These are phyloP conservation scores for Meyerozyma guilliermondii DNA, from an alignment of 1,139 yeast genomes.

Conservation along the genomic window DNA sequence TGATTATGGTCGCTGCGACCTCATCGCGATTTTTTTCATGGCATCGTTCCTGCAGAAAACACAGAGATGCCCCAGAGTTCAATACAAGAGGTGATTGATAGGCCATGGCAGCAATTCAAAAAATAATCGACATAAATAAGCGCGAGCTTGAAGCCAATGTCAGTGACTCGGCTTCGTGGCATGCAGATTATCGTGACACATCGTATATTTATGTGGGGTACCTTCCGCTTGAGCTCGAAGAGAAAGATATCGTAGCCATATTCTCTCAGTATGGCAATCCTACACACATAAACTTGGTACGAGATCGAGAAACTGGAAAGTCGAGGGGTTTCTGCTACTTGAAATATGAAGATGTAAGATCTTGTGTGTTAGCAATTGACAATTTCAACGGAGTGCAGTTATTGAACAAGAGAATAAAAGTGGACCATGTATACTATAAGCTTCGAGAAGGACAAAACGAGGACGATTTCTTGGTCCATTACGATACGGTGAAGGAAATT, in stretches of 20 bases:
- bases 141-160: constrained; percentile 63
- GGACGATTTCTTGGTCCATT: constrained; percentile 34
- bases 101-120: constrained; percentile 39
- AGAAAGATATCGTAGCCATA: constrained; percentile 68
- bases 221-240: constrained; percentile 59
- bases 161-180: constrained; percentile 76
- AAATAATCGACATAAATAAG: constrained; percentile 59
- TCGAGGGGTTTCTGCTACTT: constrained; percentile 78
- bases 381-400: constrained; percentile 72
- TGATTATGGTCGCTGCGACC: neutral
- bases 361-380: constrained; percentile 83
- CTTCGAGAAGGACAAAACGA: constrained; percentile 50
- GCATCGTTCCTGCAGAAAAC: neutral
- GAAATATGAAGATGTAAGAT: constrained; percentile 76
- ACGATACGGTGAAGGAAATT: constrained; percentile 9
- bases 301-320: constrained; percentile 60
- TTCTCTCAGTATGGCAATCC: constrained; percentile 93
- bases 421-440: constrained; percentile 72
- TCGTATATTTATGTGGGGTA: constrained; percentile 60
- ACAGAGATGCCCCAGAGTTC: neutral
- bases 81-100: neutral
- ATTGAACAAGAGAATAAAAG: constrained; percentile 50
- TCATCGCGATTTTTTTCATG: neutral
- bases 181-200: constrained; percentile 72
- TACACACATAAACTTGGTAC: constrained; percentile 65